Evolutionary conservation across 1,284 basidiomycete species (phyloP), one percentile per base, ranked within the genome.

Genomic region (Sparassis latifolia): DNA sequence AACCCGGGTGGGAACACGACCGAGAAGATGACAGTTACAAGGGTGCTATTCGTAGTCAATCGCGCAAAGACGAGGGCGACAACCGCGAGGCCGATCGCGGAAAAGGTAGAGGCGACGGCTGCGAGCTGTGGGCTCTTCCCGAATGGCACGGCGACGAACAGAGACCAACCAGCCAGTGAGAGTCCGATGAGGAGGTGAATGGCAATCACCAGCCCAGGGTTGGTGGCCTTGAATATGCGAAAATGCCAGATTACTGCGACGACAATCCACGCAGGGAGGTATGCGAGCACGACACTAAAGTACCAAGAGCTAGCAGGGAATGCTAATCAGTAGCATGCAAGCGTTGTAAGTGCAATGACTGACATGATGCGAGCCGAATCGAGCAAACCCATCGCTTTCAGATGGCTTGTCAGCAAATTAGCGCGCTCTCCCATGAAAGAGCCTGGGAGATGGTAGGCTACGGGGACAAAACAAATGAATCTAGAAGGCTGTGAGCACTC

Each of bases 1-100:
- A 81, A 89, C 9, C 78, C 77, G 0, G 88, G 83, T 0, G 88
- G 89, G 62, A 90, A 88, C 38, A 91, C 65, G 46, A 92, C 60
- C 0, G 83, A 78, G 58, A 86, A 83, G 33, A 89, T 69, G 49
- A 80, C 77, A 5, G 78, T 79, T 2, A 69, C 71, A 2, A 67
- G 73, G 5, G 74, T 78, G 2, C 69, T 64, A 1, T 20, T 20
- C 20, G 20, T 20, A 20, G 20, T 20, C 2, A 77, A 73, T 27
- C 60, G 56, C 30, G 69, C 67, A 52, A 83, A 71, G 0, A 84
- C 75, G 37, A 87, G 64, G 0, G 83, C 87, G n/a, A 89, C 59
- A 48, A 91, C 80, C 4, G 83, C 84, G 33, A 87, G 74, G 3
- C 88, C 58, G 52, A 90, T 76, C 5, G 79, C 71, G 30, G 83